Conservation (phyloP, 768 basidiomycete species). For the Mycena haematopus region DNA sequence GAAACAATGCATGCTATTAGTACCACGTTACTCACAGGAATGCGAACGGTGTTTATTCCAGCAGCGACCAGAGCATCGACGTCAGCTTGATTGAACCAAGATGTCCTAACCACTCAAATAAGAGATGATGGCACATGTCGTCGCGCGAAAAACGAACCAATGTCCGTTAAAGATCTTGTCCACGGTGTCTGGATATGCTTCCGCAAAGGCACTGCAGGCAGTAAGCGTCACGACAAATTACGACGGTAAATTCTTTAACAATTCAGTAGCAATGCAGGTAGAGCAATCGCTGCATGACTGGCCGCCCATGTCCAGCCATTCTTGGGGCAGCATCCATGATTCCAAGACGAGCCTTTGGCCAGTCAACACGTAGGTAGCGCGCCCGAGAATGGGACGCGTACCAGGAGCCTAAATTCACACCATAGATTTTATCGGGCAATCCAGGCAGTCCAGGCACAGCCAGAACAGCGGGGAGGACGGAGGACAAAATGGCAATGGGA, state of each 20-base stretch:
- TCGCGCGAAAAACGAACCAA: constrained; percentile 50
- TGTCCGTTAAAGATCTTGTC: constrained; percentile 66
- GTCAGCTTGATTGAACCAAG: constrained; percentile 75
- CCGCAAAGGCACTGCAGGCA: constrained; percentile 57
- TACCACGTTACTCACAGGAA: constrained; percentile 59
- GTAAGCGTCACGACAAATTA: background rate
- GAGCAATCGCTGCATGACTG: constrained; percentile 63
- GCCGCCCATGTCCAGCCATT: constrained; percentile 80
- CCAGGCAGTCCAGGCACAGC: constrained; percentile 18
- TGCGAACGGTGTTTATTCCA: constrained; percentile 78
- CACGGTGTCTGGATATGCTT: constrained; percentile 63
- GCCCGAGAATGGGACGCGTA: constrained; percentile 34
- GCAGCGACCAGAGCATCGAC: constrained; percentile 57
- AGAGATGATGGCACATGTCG: background rate
- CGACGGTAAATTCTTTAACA: constrained; percentile 45
- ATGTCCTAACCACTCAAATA: constrained; percentile 47
- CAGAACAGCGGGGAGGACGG: constrained; percentile 4
- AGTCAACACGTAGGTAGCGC: background rate
- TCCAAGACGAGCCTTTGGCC: constrained; percentile 70
- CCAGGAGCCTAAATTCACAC: constrained; percentile 77
- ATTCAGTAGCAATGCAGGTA: constrained; percentile 71
- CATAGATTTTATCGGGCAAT: constrained; percentile 62
- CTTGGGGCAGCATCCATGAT: constrained; percentile 83
- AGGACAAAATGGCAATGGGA: constrained; percentile 7
- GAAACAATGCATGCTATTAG: background rate